A percentile compares a stretch with the other conserved stretches of the same genome.
phyloP scores from a whole-genome alignment of 768 basidiomycete species.

The Erythrobasidium yunnanense region DNA sequence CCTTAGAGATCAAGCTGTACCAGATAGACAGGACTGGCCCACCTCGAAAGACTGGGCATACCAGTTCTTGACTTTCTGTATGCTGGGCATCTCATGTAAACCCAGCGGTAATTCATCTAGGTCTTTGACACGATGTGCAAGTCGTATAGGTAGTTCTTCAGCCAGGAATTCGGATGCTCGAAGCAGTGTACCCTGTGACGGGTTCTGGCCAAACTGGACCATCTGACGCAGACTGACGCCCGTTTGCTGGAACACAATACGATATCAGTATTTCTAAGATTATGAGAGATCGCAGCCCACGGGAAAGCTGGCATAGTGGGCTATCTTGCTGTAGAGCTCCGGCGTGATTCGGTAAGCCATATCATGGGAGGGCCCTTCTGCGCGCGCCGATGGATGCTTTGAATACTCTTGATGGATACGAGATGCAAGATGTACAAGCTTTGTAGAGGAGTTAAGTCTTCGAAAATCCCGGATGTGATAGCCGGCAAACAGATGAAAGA shows the following conservation, averaged over 20 bases:
- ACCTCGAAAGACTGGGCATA: constrained; percentile 98
- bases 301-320: constrained; percentile 38
- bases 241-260: constrained; percentile 85
- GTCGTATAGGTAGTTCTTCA: constrained; percentile 86
- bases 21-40: constrained; percentile 37
- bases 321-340: constrained; percentile 33
- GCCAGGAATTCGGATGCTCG: constrained; percentile 79
- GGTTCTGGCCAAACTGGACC: constrained; percentile 94
- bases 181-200: constrained; percentile 76
- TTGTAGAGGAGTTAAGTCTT: no score
- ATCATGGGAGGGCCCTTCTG: no score
- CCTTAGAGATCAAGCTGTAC: background rate
- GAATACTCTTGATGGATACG: no score
- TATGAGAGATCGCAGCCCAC: constrained; percentile 62
- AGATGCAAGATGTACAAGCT: no score
- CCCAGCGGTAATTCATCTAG: constrained; percentile 87
- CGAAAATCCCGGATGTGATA: no score
- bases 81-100: constrained; percentile 78
- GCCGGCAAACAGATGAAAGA: no score
- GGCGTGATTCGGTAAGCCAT: constrained; percentile 19
- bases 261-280: constrained; percentile 46
- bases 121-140: constrained; percentile 92
- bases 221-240: constrained; percentile 95
- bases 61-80: constrained; percentile 90
- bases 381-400: no score